Evolutionary conservation across 179 eudicot species (phyloP).

Genomic region (Carnegiea gigantea): DNA sequence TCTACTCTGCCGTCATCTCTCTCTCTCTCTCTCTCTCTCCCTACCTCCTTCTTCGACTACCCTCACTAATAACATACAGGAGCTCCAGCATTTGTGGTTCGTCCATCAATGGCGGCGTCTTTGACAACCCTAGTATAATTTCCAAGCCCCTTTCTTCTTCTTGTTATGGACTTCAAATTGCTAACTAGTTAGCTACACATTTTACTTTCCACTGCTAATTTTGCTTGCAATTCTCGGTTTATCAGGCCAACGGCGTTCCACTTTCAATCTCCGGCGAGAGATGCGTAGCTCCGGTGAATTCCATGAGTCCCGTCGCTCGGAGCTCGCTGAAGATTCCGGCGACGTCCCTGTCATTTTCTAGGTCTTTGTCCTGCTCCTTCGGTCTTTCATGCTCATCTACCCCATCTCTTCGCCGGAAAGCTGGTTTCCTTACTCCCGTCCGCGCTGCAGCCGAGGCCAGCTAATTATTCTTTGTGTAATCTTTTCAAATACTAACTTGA

Average conservation of each 20-base stretch:
- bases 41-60: neutral
- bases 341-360: slow-evolving; percentile 36
- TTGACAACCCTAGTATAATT: slow-evolving; percentile 42
- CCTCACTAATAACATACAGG: neutral
- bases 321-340: slow-evolving; percentile 27
- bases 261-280: slow-evolving; percentile 38
- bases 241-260: slow-evolving; percentile 48
- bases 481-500: too few species aligned
- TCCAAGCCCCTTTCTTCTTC: neutral
- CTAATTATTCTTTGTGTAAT: neutral
- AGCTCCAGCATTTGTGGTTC: neutral
- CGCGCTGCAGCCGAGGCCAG: slow-evolving; percentile 73
- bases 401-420: slow-evolving; percentile 30
- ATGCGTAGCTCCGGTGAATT: slow-evolving; percentile 26
- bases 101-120: slow-evolving; percentile 48
- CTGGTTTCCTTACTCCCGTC: slow-evolving; percentile 32
- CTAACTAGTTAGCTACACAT: neutral
- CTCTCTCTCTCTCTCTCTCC: neutral
- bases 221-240: neutral
- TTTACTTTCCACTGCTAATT: neutral
- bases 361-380: slow-evolving; percentile 39
- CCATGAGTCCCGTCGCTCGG: slow-evolving; percentile 9
- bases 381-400: slow-evolving; percentile 36
- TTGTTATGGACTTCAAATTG: neutral
- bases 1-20: neutral